A percentile compares a stretch with the other conserved stretches of the same genome.
Evolutionary conservation across 352 stramenopile species (phyloP).

Genomic region (Phytophthora citrophthora): DNA sequence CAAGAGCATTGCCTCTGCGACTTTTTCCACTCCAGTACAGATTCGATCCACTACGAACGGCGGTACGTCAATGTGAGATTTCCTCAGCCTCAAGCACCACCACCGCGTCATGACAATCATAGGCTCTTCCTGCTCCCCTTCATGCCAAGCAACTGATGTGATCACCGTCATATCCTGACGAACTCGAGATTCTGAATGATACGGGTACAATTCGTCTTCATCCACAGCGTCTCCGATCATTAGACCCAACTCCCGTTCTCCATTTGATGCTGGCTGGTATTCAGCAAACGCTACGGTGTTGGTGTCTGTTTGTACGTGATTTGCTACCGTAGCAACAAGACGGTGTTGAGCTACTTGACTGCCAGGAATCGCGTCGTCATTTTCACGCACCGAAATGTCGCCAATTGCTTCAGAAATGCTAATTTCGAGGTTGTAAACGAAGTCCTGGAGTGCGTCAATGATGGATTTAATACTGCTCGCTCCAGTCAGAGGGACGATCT

Average conservation of each 20-base stretch:
- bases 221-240: conserved; percentile 46
- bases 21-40: conserved; percentile 30
- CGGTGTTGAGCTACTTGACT: conserved; percentile 45
- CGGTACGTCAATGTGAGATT: conserved; percentile 27
- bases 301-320: conserved; percentile 35
- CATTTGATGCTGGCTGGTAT: conserved; percentile 22
- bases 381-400: conserved; percentile 53
- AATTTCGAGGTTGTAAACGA: conserved; percentile 57
- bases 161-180: conserved; percentile 43
- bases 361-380: conserved; percentile 44
- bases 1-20: conserved; percentile 28
- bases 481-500: conserved; percentile 44
- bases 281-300: conserved; percentile 53
- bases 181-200: conserved; percentile 36
- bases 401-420: conserved; percentile 48
- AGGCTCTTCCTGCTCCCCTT: conserved; percentile 15
- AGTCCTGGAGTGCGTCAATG: conserved; percentile 46
- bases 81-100: conserved; percentile 38
- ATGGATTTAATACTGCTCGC: conserved; percentile 29
- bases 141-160: conserved; percentile 26
- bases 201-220: conserved; percentile 52
- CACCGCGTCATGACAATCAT: conserved; percentile 39
- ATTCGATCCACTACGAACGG: conserved; percentile 32
- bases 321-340: conserved; percentile 37
- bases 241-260: conserved; percentile 33